A percentile compares a stretch with the other conserved stretches of the same genome.
These are phyloP conservation scores for Paramecium primaurelia DNA, from an alignment of 73 alveolate species.

Conservation along the genomic window DNA sequence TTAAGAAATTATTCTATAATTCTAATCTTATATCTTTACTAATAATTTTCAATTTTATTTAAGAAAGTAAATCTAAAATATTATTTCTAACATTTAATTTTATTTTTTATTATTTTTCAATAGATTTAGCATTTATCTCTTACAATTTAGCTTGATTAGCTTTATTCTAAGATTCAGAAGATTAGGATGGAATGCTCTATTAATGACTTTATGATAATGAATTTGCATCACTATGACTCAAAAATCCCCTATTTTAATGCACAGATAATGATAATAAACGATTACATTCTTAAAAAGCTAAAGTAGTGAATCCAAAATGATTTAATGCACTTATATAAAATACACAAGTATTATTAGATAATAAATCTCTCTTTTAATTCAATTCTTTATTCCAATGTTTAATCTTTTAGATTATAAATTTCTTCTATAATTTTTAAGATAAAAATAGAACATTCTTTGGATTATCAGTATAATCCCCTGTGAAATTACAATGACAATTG, in stretches of 20 bases:
- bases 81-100: neutral
- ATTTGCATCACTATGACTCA: neutral
- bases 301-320: neutral
- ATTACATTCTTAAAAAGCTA: slow-evolving; percentile 31
- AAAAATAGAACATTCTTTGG: neutral
- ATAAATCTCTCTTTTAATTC: neutral
- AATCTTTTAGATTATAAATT: neutral
- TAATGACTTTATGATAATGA: neutral
- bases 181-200: neutral
- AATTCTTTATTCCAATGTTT: neutral
- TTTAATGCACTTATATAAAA: neutral
- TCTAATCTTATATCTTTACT: neutral
- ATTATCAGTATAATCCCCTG: neutral
- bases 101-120: neutral
- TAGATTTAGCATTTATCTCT: neutral
- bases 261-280: neutral
- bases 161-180: neutral
- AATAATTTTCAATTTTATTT: neutral
- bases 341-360: neutral
- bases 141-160: neutral
- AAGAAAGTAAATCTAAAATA: neutral
- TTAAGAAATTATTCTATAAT: neutral
- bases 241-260: neutral
- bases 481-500: neutral
- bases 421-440: neutral